These are phyloP conservation scores for Murraya paniculata DNA, from an alignment of 345 rosid genomes.

Conservation along the genomic window DNA sequence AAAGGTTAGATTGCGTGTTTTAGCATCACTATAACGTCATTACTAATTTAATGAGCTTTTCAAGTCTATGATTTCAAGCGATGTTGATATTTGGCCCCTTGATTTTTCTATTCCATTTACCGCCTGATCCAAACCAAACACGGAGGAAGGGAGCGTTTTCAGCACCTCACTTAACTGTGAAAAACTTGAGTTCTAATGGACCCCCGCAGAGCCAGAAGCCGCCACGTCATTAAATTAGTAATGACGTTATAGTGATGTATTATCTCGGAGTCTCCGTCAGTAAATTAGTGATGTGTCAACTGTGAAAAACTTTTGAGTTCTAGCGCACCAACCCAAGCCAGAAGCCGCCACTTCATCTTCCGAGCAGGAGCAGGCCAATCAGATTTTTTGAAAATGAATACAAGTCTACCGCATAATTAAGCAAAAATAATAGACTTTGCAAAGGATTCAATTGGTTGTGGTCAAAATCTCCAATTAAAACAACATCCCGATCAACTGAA, in stretches of 20 bases:
- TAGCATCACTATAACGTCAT: constrained; percentile 32
- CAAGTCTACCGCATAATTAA: background rate
- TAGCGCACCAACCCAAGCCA: background rate
- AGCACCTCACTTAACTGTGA: background rate
- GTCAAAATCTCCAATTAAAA: constrained; percentile 30
- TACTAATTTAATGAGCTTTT: background rate
- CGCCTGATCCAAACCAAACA: background rate
- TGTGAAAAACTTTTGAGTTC: background rate
- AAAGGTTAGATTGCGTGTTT: constrained; percentile 26
- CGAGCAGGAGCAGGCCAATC: background rate
- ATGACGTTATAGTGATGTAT: too few species aligned
- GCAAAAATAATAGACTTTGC: background rate
- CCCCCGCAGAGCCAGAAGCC: background rate
- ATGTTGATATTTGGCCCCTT: background rate
- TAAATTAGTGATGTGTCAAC: background rate
- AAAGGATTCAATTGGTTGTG: background rate
- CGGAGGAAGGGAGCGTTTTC: background rate
- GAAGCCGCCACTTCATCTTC: constrained; percentile 9
- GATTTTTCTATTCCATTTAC: background rate
- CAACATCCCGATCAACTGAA: too few species aligned
- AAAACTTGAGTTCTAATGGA: background rate
- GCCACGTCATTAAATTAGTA: background rate
- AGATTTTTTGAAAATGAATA: background rate
- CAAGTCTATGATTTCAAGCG: background rate
- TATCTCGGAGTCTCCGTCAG: too few species aligned